Evolutionary conservation across 1,139 yeast species (phyloP), one percentile per base, ranked within the genome.

Genomic region (Magnusiomyces suaveolens): DNA sequence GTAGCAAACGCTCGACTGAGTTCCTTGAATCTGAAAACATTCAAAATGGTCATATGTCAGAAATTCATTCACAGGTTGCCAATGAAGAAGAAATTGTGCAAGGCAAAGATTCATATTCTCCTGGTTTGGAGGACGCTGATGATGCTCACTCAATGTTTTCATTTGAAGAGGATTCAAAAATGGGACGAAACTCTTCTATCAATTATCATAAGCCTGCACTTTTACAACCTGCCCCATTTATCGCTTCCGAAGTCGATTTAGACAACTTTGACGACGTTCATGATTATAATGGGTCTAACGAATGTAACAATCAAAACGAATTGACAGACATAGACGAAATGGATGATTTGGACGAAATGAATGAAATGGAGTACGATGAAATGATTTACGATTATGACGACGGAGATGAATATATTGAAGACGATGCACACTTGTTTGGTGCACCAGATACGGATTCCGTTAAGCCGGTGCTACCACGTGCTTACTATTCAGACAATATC

Each of bases 161-260:
- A 16, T 41, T 41, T 52, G 59, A 56, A 52, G 59, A 56, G 44
- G 57, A 56, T 41, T 48, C 38, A 3, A 10, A 52, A 14, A 54
- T 54, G 43, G 56, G 59, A 25, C 51, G 59, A 36, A 56, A 48
- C 47, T 47, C 55, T 1, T 56, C 59, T n/a, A 52, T 56, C 12
- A 52, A 52, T 8, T 56, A 56, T 32, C 56, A 54, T 32, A 56
- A 50, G 33, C 46, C 53, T 12, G 36, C 12, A 29, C 12, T 29
- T 29, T 29, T 8, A 8, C 12, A 29, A 29, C 6, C 6, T 6
- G 12, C 6, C n/a, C n/a, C n/a, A n/a, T n/a, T n/a, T n/a, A n/a
- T n/a, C n/a, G n/a, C n/a, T n/a, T n/a, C n/a, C n/a, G 36, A 6
- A 29, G 36, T 12, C 36, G 12, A 29, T 29, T 29, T 29, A 29